phyloP scores from a whole-genome alignment of 805 yeast genomes.

The Wickerhamomyces bovis region DNA sequence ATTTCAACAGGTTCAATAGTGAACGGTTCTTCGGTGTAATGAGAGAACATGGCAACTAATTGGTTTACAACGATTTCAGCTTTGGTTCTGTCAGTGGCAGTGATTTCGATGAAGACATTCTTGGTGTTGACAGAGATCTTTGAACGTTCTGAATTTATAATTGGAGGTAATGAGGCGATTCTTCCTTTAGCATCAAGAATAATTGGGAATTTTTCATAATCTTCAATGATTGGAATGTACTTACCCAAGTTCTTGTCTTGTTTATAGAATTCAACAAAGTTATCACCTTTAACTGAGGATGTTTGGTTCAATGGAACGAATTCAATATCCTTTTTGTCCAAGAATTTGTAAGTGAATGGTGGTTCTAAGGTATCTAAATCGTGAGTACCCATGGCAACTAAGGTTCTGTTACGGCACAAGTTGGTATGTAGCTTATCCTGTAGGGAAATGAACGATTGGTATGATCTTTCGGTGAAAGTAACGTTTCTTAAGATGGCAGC shows the following conservation, averaged over 20 bases:
- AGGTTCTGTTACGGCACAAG: constrained; percentile 92
- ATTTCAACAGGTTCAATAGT: constrained; percentile 87
- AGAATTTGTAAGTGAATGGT: constrained; percentile 85
- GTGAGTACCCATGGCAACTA: constrained; percentile 98
- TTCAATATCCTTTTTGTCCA: constrained; percentile 68
- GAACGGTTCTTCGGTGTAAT: constrained; percentile 76
- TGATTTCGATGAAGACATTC: constrained; percentile 87
- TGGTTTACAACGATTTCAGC: constrained; percentile 89
- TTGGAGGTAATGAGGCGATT: constrained; percentile 93
- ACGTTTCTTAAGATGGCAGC: constrained; percentile 89
- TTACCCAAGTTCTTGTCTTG: constrained; percentile 86
- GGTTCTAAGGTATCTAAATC: constrained; percentile 76
- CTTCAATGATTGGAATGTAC: constrained; percentile 80
- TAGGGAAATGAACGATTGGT: constrained; percentile 90
- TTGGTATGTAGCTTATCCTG: constrained; percentile 96
- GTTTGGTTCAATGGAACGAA: constrained; percentile 74
- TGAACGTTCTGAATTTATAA: constrained; percentile 87
- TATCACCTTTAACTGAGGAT: constrained; percentile 63
- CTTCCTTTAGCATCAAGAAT: constrained; percentile 70
- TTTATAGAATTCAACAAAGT: constrained; percentile 84
- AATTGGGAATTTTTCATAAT: constrained; percentile 87
- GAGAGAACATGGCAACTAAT: constrained; percentile 92
- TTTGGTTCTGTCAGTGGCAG: constrained; percentile 94
- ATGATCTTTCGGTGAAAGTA: constrained; percentile 73
- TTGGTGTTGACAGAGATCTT: constrained; percentile 81